These are phyloP conservation scores for Hanseniaspora lachancei DNA, from an alignment of 805 yeast genomes.

Conservation along the genomic window DNA sequence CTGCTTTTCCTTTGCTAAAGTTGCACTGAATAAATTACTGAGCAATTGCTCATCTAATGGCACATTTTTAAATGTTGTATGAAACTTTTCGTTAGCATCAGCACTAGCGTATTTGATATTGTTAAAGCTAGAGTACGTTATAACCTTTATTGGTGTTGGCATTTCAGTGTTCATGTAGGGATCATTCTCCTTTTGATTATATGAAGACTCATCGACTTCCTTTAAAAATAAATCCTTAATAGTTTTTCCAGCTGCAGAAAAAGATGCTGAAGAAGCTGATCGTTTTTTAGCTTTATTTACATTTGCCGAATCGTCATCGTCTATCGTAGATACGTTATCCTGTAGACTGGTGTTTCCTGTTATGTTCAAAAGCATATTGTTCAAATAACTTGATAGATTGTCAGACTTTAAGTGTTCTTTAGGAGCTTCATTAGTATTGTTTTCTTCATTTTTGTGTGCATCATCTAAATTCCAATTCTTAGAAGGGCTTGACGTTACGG, in stretches of 20 bases:
- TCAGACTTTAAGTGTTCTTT: not conserved
- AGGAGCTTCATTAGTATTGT: not conserved
- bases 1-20: slow-evolving; percentile 54
- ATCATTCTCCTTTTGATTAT: not conserved
- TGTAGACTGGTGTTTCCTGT: not conserved
- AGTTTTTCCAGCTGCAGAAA: slow-evolving; percentile 7
- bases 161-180: not conserved
- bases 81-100: slow-evolving; percentile 62
- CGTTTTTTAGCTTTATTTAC: not conserved
- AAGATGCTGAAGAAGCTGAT: slow-evolving; percentile 1
- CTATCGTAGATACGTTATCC: not conserved
- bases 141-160: not conserved
- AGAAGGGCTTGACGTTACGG: slow-evolving; percentile 1
- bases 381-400: not conserved
- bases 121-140: not conserved
- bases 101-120: slow-evolving; percentile 43
- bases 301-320: not conserved
- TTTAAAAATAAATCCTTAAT: slow-evolving; percentile 8
- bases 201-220: not conserved
- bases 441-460: not conserved
- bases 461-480: not conserved
- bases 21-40: slow-evolving; percentile 76
- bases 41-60: slow-evolving; percentile 58
- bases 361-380: slow-evolving; percentile 3
- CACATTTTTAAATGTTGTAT: slow-evolving; percentile 52